Conservation (phyloP, 257 asterid genomes). For the Solanum sejunctum region DNA sequence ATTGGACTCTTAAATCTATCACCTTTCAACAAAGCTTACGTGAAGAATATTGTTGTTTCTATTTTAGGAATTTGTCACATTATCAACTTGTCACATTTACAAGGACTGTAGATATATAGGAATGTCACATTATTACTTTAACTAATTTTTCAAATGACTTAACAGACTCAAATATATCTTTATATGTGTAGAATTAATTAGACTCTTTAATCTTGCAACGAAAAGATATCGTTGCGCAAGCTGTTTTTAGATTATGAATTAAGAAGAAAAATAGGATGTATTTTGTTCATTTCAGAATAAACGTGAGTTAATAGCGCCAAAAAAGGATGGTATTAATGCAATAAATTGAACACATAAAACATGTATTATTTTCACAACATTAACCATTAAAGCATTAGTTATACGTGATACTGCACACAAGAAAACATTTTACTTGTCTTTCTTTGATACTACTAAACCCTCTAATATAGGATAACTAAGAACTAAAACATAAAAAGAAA, state of each 20-base stretch:
- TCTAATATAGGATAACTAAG: constrained; percentile 58
- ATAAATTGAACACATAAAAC: not conserved
- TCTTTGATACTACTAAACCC: constrained; percentile 41
- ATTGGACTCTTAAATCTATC: not conserved
- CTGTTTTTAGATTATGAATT: too few relatives aligned
- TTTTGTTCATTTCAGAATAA: too few relatives aligned
- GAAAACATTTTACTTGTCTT: constrained; percentile 15
- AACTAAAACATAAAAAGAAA: constrained; percentile 38
- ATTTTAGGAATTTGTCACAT: too few relatives aligned
- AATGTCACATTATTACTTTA: not conserved
- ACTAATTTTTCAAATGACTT: too few relatives aligned
- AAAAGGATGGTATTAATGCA: not conserved
- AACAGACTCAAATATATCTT: too few relatives aligned
- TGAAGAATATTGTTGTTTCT: not conserved
- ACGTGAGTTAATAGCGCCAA: not conserved
- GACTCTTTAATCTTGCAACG: too few relatives aligned
- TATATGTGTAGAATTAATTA: too few relatives aligned
- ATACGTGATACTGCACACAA: not conserved
- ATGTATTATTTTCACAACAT: not conserved
- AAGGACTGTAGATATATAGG: too few relatives aligned
- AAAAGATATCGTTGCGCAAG: too few relatives aligned
- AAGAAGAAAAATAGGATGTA: not conserved
- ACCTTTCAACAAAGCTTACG: not conserved
- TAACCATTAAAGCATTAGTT: not conserved
- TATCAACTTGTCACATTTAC: not conserved